phyloP scores from a whole-genome alignment of 2,329 filamentous ascomycete species.

The Apiospora aurea region DNA sequence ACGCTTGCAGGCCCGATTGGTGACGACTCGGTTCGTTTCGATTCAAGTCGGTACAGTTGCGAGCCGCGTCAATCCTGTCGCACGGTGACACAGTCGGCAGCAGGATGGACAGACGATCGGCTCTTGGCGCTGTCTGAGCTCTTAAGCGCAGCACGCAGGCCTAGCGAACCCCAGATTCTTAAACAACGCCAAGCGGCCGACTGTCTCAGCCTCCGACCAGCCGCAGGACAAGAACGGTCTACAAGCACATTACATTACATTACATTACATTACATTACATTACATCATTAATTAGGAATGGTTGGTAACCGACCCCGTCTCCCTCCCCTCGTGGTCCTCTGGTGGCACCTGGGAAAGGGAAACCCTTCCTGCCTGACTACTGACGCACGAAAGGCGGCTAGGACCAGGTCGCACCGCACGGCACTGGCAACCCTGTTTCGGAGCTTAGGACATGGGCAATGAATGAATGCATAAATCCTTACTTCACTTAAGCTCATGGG shows the following conservation, averaged over 20 bases:
- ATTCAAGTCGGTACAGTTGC: constrained; percentile 9
- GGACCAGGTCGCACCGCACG: background rate
- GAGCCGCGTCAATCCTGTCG: constrained; percentile 24
- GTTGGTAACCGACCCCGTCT: too few relatives aligned
- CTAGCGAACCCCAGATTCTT: constrained; percentile 6
- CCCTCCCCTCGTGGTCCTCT: too few relatives aligned
- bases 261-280: too few relatives aligned
- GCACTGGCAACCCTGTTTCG: background rate
- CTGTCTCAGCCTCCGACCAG: constrained; percentile 12
- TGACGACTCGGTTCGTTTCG: constrained; percentile 9
- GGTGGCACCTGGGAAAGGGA: too few relatives aligned
- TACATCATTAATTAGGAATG: too few relatives aligned
- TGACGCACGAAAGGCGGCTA: background rate
- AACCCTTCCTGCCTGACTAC: background rate
- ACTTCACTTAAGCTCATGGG: constrained; percentile 21
- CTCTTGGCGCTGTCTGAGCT: constrained; percentile 7
- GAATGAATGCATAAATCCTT: constrained; percentile 7
- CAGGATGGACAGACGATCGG: background rate
- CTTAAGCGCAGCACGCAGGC: background rate
- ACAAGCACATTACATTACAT: too few relatives aligned
- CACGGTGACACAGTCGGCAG: constrained; percentile 21
- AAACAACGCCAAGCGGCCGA: constrained; percentile 4
- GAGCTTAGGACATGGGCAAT: background rate
- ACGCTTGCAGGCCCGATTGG: constrained; percentile 7
- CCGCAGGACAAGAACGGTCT: background rate